Evolutionary conservation across 352 stramenopile species (phyloP).

Genomic region (Phytophthora macrochlamydospora): DNA sequence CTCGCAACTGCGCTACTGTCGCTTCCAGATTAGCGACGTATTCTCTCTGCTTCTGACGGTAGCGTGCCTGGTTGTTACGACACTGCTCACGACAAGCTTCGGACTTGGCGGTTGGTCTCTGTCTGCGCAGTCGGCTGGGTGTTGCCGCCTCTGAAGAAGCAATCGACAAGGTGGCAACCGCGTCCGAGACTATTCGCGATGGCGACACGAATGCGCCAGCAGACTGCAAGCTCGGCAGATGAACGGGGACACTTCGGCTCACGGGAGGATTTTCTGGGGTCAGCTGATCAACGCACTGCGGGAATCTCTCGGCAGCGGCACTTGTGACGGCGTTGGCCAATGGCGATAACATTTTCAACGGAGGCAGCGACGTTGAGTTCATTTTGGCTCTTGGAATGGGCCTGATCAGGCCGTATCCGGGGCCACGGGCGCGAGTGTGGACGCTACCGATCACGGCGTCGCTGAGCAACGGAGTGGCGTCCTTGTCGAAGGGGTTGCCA

Average conservation of each 20-base stretch:
- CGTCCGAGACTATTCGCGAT: constrained; percentile 15
- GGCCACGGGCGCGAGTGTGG: constrained; percentile 13
- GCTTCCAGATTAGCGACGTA: constrained; percentile 38
- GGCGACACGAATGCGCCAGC: neutral
- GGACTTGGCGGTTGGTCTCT: constrained; percentile 39
- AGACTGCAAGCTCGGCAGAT: constrained; percentile 1
- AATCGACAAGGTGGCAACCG: constrained; percentile 26
- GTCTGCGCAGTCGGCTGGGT: constrained; percentile 35
- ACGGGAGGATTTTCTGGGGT: constrained; percentile 2
- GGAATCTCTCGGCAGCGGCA: constrained; percentile 11
- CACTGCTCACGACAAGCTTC: constrained; percentile 60
- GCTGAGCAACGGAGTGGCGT: constrained; percentile 23
- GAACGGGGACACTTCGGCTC: neutral
- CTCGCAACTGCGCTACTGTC: constrained; percentile 35
- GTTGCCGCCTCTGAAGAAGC: neutral
- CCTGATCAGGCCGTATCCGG: constrained; percentile 5
- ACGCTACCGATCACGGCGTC: constrained; percentile 37
- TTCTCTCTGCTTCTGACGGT: constrained; percentile 55
- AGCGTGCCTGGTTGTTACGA: constrained; percentile 59
- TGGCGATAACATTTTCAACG: constrained; percentile 26
- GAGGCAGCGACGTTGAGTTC: constrained; percentile 11
- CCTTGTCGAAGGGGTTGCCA: constrained; percentile 20
- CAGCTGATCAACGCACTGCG: constrained; percentile 3
- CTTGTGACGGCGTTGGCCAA: constrained; percentile 9
- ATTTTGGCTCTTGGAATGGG: neutral